Evolutionary conservation across 352 stramenopile species (phyloP).

Genomic region (Globisporangium cylindrosporum): DNA sequence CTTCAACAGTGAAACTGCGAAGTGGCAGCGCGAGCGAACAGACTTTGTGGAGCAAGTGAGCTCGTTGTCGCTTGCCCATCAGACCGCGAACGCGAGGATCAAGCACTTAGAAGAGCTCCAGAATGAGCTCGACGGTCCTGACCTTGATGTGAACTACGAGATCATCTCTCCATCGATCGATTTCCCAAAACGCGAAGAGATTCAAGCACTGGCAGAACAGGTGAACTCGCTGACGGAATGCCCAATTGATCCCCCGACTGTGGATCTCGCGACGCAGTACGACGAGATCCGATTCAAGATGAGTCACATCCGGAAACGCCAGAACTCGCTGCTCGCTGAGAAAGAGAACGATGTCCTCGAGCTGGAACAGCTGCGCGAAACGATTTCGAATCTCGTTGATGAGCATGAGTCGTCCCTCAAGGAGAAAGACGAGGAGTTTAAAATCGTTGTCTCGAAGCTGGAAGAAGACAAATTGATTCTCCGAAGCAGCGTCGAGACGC

Average conservation of each 20-base stretch:
- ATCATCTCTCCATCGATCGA: constrained; percentile 47
- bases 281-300: constrained; percentile 23
- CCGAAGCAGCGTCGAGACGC: constrained; percentile 16
- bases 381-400: constrained; percentile 13
- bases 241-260: background rate
- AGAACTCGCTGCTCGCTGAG: constrained; percentile 19
- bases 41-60: constrained; percentile 19
- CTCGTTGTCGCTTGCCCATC: constrained; percentile 20
- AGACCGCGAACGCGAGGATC: constrained; percentile 27
- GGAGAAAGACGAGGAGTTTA: constrained; percentile 10
- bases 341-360: constrained; percentile 20
- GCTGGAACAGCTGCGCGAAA: constrained; percentile 19
- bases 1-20: constrained; percentile 3
- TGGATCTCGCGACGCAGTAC: constrained; percentile 15
- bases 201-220: constrained; percentile 20
- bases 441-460: background rate
- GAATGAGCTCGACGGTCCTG: constrained; percentile 33
- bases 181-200: constrained; percentile 44
- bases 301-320: constrained; percentile 22
- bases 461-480: constrained; percentile 14
- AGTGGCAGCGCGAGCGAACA: constrained; percentile 14
- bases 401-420: constrained; percentile 12
- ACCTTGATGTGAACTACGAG: constrained; percentile 40
- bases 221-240: constrained; percentile 14
- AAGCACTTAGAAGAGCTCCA: constrained; percentile 34